Percentiles rank a stretch among this genome's conserved stretches.
Evolutionary conservation across 192 early-diverging fungal genomes (phyloP).

Genomic region (Phycomyces nitens): DNA sequence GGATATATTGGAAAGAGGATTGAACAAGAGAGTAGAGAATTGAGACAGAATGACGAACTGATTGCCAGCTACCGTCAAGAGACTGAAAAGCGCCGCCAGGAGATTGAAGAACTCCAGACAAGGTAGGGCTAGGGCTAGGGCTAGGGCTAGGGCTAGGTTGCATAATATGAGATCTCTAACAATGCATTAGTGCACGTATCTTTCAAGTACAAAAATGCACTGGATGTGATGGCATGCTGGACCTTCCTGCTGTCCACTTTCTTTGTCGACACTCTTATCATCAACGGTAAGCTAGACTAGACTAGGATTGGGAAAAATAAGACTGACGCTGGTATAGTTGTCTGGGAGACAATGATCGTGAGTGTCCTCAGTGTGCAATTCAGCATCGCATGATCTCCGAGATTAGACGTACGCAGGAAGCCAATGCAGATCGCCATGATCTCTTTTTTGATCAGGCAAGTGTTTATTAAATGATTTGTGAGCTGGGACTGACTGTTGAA

Average conservation of each 20-base stretch:
- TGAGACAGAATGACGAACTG: constrained; percentile 61
- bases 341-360: constrained; percentile 50
- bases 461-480: background rate
- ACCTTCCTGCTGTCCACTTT: constrained; percentile 91
- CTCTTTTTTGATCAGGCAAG: constrained; percentile 73
- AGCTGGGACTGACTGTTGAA: background rate
- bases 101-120: constrained; percentile 81
- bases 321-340: too few species aligned
- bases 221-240: constrained; percentile 67
- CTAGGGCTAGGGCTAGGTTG: too few species aligned
- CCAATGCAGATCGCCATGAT: constrained; percentile 72
- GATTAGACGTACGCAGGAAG: constrained; percentile 73
- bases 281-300: constrained; percentile 76
- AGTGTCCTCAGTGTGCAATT: constrained; percentile 79
- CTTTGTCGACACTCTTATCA: constrained; percentile 95
- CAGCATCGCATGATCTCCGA: constrained; percentile 84
- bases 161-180: too few species aligned
- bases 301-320: too few species aligned
- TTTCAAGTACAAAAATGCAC: constrained; percentile 81
- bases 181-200: constrained; percentile 51
- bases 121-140: constrained; percentile 43
- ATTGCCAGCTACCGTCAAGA: constrained; percentile 80
- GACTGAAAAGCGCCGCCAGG: constrained; percentile 65
- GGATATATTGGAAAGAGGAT: constrained; percentile 80
- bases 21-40: constrained; percentile 62